A percentile compares a stretch with the other conserved stretches of the same genome.
phyloP scores from a whole-genome alignment of 2,329 filamentous ascomycete species.

The Fusarium sp. region DNA sequence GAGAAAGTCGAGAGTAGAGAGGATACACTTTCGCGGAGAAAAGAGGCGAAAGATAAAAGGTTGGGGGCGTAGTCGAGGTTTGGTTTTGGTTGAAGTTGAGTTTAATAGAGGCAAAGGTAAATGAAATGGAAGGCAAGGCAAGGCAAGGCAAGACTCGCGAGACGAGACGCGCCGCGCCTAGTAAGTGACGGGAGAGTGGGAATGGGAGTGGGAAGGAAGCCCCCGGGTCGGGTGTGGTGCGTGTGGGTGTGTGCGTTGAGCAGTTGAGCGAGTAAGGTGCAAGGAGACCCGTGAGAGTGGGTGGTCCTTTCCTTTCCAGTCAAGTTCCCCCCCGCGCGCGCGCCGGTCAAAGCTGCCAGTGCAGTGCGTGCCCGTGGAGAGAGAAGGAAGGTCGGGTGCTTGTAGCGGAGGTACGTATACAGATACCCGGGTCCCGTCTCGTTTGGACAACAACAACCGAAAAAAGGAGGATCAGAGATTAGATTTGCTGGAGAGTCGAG shows the following conservation, averaged over 20 bases:
- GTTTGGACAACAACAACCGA: constrained; percentile 19
- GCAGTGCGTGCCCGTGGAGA: not conserved
- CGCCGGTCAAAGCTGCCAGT: constrained; percentile 29
- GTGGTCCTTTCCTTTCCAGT: constrained; percentile 25
- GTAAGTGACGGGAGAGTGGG: constrained; percentile 9
- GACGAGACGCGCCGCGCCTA: constrained; percentile 36
- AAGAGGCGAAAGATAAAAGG: not conserved
- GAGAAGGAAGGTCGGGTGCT: not conserved
- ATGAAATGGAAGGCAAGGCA: constrained; percentile 14
- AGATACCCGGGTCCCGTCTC: not conserved
- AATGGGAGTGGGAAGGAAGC: constrained; percentile 13
- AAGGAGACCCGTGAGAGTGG: constrained; percentile 17
- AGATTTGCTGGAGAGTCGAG: constrained; percentile 13
- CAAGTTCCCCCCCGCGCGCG: constrained; percentile 21
- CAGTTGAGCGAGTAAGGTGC: constrained; percentile 23
- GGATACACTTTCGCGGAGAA: not conserved
- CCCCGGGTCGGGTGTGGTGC: constrained; percentile 3
- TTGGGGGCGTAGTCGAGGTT: constrained; percentile 1
- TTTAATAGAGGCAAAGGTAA: constrained; percentile 5
- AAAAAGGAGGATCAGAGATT: constrained; percentile 31
- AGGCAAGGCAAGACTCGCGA: constrained; percentile 28
- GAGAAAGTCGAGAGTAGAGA: not conserved
- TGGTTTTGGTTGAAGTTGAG: constrained; percentile 1
- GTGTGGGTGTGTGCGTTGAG: constrained; percentile 4
- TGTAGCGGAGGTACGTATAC: constrained; percentile 25